phyloP scores from a whole-genome alignment of 495 filamentous ascomycete genomes.

The Penicillium lagena region DNA sequence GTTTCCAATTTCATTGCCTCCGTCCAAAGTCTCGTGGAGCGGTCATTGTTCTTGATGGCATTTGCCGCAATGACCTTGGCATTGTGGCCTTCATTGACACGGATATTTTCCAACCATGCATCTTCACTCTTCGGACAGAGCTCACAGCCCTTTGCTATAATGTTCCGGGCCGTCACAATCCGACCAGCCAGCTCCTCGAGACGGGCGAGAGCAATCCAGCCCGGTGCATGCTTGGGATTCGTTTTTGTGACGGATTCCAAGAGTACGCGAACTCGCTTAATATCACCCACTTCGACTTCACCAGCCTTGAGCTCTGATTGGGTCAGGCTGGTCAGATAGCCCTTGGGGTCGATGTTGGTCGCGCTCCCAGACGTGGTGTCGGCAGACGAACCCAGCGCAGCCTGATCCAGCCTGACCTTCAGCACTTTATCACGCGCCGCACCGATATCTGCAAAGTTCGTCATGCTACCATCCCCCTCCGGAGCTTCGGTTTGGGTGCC shows the following conservation, averaged over 20 bases:
- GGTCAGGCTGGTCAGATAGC: conserved; percentile 86
- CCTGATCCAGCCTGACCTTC: conserved; percentile 84
- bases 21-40: conserved; percentile 85
- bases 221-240: conserved; percentile 91
- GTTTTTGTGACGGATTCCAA: conserved; percentile 93
- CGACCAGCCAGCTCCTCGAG: conserved; percentile 90
- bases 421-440: conserved; percentile 91
- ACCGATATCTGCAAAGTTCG: conserved; percentile 97
- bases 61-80: conserved; percentile 94
- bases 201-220: conserved; percentile 91
- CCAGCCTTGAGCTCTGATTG: conserved; percentile 71
- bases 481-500: conserved; percentile 45
- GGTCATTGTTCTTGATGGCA: conserved; percentile 82
- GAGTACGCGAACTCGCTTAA: conserved; percentile 90
- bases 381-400: conserved; percentile 63
- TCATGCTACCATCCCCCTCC: conserved; percentile 72
- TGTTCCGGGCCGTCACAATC: conserved; percentile 73
- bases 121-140: conserved; percentile 92
- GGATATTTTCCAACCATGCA: conserved; percentile 91
- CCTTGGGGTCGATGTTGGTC: conserved; percentile 90
- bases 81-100: conserved; percentile 84
- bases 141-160: conserved; percentile 80
- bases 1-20: conserved; percentile 92
- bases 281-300: conserved; percentile 82
- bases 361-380: conserved; percentile 71